A percentile compares a stretch with the other conserved stretches of the same genome.
phyloP scores from a whole-genome alignment of 192 early-diverging fungal species.

The Coemansia sp. region DNA sequence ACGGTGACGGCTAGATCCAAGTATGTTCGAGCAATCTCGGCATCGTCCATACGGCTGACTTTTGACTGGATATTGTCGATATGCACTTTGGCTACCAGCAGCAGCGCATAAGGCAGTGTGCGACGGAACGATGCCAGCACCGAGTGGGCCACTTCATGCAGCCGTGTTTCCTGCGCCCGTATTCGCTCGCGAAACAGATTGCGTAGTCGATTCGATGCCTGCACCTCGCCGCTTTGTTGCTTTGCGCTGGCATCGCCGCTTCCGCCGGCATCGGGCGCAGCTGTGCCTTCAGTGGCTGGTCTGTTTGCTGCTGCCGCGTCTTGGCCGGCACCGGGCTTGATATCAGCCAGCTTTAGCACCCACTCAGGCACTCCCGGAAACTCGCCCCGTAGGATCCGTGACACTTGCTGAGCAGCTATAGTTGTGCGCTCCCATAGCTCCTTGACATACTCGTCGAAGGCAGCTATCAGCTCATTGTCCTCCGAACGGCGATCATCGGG shows the following conservation, averaged over 20 bases:
- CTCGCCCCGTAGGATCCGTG: slow-evolving; percentile 49
- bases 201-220: slow-evolving; percentile 18
- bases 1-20: slow-evolving; percentile 33
- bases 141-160: slow-evolving; percentile 37
- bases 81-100: slow-evolving; percentile 48
- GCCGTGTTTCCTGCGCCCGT: slow-evolving; percentile 31
- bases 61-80: slow-evolving; percentile 52
- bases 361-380: slow-evolving; percentile 34
- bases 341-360: slow-evolving; percentile 41
- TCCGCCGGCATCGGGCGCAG: background rate
- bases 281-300: background rate
- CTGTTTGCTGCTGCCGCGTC: background rate
- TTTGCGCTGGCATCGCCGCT: background rate
- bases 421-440: slow-evolving; percentile 42
- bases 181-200: slow-evolving; percentile 42
- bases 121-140: slow-evolving; percentile 48
- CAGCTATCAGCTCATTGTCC: slow-evolving; percentile 32
- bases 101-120: slow-evolving; percentile 46
- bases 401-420: slow-evolving; percentile 41
- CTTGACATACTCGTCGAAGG: slow-evolving; percentile 42
- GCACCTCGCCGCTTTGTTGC: background rate
- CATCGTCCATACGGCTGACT: slow-evolving; percentile 22
- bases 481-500: slow-evolving; percentile 24
- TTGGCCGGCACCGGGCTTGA: slow-evolving; percentile 2
- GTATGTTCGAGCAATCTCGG: slow-evolving; percentile 36